A percentile compares a stretch with the other conserved stretches of the same genome.
Conservation (phyloP, 106 monocot genomes). For the Amphibolis antarctica region DNA sequence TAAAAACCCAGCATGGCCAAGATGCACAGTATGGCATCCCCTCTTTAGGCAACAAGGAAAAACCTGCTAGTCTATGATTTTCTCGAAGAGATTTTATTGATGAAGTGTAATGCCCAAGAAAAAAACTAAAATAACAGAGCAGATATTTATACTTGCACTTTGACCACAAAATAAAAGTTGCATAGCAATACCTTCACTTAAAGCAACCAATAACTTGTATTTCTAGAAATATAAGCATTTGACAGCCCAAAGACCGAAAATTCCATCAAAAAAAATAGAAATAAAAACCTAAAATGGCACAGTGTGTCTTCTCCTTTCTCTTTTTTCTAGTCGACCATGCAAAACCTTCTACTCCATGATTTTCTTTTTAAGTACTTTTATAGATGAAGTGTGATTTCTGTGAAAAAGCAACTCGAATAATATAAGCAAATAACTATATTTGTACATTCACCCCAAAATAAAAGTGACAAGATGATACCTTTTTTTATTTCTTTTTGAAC, state of each 20-base stretch:
- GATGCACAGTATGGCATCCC: neutral
- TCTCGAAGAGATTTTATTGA: too few species aligned
- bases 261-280: neutral
- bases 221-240: too few species aligned
- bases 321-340: slow-evolving; percentile 21
- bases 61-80: too few species aligned
- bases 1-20: neutral
- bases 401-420: neutral
- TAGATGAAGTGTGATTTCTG: slow-evolving; percentile 17
- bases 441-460: neutral
- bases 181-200: too few species aligned
- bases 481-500: neutral
- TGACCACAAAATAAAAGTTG: too few species aligned
- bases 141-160: too few species aligned
- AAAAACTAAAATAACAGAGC: too few species aligned
- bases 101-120: too few species aligned
- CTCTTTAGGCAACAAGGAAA: too few species aligned
- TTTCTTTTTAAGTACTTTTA: slow-evolving; percentile 16
- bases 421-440: neutral
- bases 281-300: neutral
- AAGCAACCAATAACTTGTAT: too few species aligned
- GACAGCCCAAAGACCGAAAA: neutral
- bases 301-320: slow-evolving; percentile 12
- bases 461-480: slow-evolving; percentile 2
- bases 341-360: slow-evolving; percentile 6